A percentile compares a stretch with the other conserved stretches of the same genome.
Conservation (phyloP, 805 yeast species). For the Candida pseudofarinosa region DNA sequence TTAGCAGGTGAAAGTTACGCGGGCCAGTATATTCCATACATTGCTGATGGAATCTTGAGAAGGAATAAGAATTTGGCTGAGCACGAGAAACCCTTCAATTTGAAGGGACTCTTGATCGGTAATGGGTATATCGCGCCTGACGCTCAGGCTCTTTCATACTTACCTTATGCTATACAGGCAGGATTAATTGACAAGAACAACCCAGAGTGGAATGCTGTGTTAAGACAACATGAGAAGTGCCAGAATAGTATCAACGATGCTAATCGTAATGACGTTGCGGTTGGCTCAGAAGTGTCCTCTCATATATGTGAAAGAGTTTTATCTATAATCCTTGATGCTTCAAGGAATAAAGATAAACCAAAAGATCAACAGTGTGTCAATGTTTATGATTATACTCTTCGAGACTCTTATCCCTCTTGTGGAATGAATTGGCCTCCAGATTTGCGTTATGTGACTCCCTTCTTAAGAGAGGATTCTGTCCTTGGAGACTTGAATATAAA, state of each 20-base stretch:
- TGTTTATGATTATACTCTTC: slow-evolving; percentile 73
- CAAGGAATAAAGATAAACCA: slow-evolving; percentile 23
- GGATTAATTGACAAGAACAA: slow-evolving; percentile 47
- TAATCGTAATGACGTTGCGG: slow-evolving; percentile 16
- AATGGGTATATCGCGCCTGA: slow-evolving; percentile 95
- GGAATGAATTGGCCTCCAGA: slow-evolving; percentile 91
- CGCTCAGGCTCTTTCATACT: slow-evolving; percentile 73
- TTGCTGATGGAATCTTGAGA: slow-evolving; percentile 59
- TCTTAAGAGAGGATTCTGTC: slow-evolving; percentile 45
- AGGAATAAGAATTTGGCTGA: slow-evolving; percentile 30
- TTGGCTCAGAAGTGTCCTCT: slow-evolving; percentile 22
- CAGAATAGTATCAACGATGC: slow-evolving; percentile 46
- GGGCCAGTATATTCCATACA: slow-evolving; percentile 92
- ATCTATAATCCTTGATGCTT: slow-evolving; percentile 28
- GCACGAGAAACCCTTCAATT: slow-evolving; percentile 27
- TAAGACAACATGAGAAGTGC: slow-evolving; percentile 54
- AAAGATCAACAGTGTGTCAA: slow-evolving; percentile 61
- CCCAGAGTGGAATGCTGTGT: slow-evolving; percentile 36
- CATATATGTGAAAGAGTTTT: slow-evolving; percentile 48
- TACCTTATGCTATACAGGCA: slow-evolving; percentile 63
- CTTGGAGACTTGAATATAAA: slow-evolving; percentile 49
- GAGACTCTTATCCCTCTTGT: slow-evolving; percentile 77
- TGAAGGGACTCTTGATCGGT: slow-evolving; percentile 74
- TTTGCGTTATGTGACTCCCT: slow-evolving; percentile 45
- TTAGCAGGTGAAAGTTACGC: slow-evolving; percentile 96